These are phyloP conservation scores for Suhomyces guaymorum DNA, from an alignment of 1,139 yeast species.

Conservation along the genomic window DNA sequence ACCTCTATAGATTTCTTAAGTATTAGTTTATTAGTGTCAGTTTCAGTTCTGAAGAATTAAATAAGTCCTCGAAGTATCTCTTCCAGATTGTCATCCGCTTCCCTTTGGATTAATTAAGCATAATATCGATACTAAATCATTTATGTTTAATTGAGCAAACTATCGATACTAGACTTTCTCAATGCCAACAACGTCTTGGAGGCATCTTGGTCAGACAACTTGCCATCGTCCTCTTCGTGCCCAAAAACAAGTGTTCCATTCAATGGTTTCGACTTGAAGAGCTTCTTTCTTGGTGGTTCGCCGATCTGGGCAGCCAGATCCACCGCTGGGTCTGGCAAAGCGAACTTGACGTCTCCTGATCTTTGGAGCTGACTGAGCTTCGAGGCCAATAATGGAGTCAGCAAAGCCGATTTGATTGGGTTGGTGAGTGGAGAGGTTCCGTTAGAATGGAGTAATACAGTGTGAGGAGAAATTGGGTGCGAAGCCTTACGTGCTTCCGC, in stretches of 20 bases:
- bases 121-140: conserved; percentile 45
- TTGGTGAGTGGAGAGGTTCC: conserved; percentile 17
- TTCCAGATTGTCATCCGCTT: too few species aligned
- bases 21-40: too few species aligned
- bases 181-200: conserved; percentile 45
- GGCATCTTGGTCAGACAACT: conserved; percentile 37
- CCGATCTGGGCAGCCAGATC: conserved; percentile 12
- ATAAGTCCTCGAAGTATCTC: too few species aligned
- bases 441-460: conserved; percentile 12
- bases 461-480: conserved; percentile 16
- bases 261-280: conserved; percentile 29
- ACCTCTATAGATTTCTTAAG: too few species aligned
- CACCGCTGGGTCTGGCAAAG: conserved; percentile 46
- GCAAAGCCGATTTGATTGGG: conserved; percentile 12
- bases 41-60: too few species aligned
- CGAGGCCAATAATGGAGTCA: conserved; percentile 9
- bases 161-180: conserved; percentile 46
- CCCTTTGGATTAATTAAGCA: conserved; percentile 19
- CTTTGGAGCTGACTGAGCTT: conserved; percentile 3
- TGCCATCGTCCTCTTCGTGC: conserved; percentile 10
- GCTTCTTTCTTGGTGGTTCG: conserved; percentile 29
- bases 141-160: conserved; percentile 42
- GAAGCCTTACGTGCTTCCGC: conserved; percentile 14
- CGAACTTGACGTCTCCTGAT: conserved; percentile 20
- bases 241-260: conserved; percentile 19